Conservation (phyloP, 306 rosid genomes). For the Morella rubra region DNA sequence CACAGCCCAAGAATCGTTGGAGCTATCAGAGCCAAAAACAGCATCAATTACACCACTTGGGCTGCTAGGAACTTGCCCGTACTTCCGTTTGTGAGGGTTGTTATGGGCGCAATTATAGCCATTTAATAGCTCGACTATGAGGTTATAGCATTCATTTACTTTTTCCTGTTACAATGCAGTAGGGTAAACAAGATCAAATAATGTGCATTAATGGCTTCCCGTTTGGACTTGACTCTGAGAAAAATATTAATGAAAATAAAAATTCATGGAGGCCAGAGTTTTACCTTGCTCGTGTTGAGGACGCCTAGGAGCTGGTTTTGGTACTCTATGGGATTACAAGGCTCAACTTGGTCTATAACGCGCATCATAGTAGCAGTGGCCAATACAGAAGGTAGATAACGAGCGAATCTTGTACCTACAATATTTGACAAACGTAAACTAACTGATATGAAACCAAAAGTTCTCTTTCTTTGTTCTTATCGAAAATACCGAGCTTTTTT, state of each 20-base stretch:
- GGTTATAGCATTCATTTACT: conserved; percentile 67
- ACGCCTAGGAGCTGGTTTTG: conserved; percentile 68
- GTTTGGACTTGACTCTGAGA: background rate
- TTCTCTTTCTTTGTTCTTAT: conserved; percentile 19
- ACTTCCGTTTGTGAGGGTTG: conserved; percentile 51
- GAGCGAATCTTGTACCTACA: conserved; percentile 76
- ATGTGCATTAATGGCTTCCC: conserved; percentile 22
- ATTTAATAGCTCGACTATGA: conserved; percentile 40
- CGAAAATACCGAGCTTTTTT: conserved; percentile 11
- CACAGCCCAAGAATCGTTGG: conserved; percentile 78
- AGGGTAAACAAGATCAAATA: conserved; percentile 6
- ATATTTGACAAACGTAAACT: conserved; percentile 12
- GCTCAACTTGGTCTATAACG: conserved; percentile 69
- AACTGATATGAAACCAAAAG: conserved; percentile 17
- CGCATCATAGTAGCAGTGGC: conserved; percentile 87
- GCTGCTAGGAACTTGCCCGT: conserved; percentile 55
- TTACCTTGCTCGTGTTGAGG: conserved; percentile 71
- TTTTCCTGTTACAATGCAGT: conserved; percentile 58
- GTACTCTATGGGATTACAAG: conserved; percentile 52
- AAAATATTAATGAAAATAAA: background rate
- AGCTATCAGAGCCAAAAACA: conserved; percentile 59
- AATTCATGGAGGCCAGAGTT: conserved; percentile 1
- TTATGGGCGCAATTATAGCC: conserved; percentile 13
- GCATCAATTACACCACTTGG: conserved; percentile 85
- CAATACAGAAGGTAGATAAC: conserved; percentile 84